Conservation (phyloP, 345 rosid species). For the Brassica cretica region DNA sequence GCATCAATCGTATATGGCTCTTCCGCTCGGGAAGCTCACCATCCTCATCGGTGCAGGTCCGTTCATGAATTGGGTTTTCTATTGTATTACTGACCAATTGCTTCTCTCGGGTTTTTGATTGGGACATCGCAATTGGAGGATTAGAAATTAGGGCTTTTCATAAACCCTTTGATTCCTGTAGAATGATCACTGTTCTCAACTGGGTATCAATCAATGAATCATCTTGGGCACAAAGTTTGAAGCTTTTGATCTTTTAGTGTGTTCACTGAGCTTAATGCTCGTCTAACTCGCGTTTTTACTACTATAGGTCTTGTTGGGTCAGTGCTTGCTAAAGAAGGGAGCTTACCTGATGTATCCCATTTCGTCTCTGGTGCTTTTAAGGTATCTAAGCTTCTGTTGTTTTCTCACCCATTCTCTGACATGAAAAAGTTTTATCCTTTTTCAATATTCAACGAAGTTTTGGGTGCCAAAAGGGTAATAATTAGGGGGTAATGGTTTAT, state of each 20-base stretch:
- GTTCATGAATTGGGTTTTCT: not conserved
- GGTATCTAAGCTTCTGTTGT: constrained; percentile 44
- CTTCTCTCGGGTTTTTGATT: not conserved
- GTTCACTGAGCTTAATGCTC: not conserved
- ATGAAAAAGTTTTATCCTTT: not conserved
- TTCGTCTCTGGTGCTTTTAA: constrained; percentile 69
- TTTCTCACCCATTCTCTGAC: not conserved
- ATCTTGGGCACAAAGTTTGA: not conserved
- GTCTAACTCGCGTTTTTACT: not conserved
- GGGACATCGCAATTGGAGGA: constrained; percentile 3
- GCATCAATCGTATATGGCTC: constrained; percentile 30
- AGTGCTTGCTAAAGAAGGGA: constrained; percentile 73
- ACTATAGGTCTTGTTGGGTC: constrained; percentile 80
- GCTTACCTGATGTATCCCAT: constrained; percentile 51
- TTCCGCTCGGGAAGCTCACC: constrained; percentile 43
- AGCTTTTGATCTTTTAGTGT: not conserved
- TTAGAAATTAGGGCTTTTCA: constrained; percentile 38
- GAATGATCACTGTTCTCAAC: not conserved
- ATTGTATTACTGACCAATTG: not conserved
- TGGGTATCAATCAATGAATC: not conserved
- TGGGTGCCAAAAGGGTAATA: not conserved
- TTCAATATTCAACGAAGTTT: not conserved
- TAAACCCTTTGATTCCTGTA: constrained; percentile 35
- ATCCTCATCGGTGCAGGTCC: constrained; percentile 47
- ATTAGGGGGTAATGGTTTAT: constrained; percentile 25